phyloP scores from a whole-genome alignment of 345 rosid species.

The Carallia brachiata region DNA sequence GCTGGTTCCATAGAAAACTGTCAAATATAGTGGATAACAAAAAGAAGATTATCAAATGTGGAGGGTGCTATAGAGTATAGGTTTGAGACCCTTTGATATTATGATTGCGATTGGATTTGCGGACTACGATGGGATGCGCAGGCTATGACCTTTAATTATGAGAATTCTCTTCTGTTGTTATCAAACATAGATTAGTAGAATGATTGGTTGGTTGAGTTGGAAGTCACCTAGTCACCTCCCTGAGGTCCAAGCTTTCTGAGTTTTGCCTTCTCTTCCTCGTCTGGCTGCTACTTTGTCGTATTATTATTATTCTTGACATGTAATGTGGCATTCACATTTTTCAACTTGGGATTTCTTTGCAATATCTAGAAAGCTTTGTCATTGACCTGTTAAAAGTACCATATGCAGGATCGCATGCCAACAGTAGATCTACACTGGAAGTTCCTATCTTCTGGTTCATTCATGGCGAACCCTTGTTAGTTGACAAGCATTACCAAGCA shows the following conservation, averaged over 20 bases:
- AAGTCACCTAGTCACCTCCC: neutral
- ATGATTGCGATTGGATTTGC: neutral
- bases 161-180: too few relatives aligned
- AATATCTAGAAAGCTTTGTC: neutral
- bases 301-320: too few relatives aligned
- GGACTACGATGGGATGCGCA: neutral
- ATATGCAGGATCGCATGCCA: slow-evolving; percentile 83
- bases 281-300: too few relatives aligned
- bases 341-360: neutral
- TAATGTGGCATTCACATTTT: too few relatives aligned
- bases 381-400: neutral
- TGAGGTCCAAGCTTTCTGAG: too few relatives aligned
- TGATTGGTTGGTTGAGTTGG: neutral
- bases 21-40: too few relatives aligned
- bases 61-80: neutral
- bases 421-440: slow-evolving; percentile 88
- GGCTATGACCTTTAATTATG: neutral
- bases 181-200: neutral
- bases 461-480: slow-evolving; percentile 70
- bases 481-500: slow-evolving; percentile 95
- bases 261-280: too few relatives aligned
- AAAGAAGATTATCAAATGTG: too few relatives aligned
- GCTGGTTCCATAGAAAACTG: too few relatives aligned
- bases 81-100: neutral
- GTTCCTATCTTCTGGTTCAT: slow-evolving; percentile 98